Evolutionary conservation across 345 rosid genomes (phyloP).

Genomic region (Lumnitzera racemosa): DNA sequence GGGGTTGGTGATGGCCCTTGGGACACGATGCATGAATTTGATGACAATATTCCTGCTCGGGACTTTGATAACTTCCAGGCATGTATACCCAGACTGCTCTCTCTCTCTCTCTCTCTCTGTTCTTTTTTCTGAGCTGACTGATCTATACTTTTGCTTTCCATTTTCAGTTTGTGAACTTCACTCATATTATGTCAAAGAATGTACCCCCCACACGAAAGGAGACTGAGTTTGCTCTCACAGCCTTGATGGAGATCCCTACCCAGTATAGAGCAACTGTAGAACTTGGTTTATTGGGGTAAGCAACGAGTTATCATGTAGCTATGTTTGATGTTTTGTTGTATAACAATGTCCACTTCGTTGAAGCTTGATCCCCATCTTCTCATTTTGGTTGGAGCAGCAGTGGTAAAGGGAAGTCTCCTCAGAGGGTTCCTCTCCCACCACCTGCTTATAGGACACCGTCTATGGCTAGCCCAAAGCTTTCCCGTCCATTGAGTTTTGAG

Average conservation of each 20-base stretch:
- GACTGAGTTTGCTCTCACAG: slow-evolving; percentile 80
- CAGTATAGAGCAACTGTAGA: slow-evolving; percentile 93
- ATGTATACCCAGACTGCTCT: slow-evolving; percentile 1
- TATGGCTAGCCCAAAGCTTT: slow-evolving; percentile 25
- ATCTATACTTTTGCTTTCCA: slow-evolving; percentile 1
- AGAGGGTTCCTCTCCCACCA: slow-evolving; percentile 73
- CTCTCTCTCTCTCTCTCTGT: not conserved
- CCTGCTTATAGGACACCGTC: slow-evolving; percentile 47
- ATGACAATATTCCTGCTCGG: slow-evolving; percentile 91
- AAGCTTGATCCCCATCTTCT: slow-evolving; percentile 1
- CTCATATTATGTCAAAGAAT: slow-evolving; percentile 83
- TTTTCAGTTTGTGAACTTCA: slow-evolving; percentile 85
- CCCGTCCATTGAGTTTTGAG: slow-evolving; percentile 33
- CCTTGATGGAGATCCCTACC: slow-evolving; percentile 93
- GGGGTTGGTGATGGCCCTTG: slow-evolving; percentile 99
- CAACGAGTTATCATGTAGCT: not conserved
- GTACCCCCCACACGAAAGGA: slow-evolving; percentile 53
- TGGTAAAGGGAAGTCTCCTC: slow-evolving; percentile 36
- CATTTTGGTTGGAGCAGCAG: slow-evolving; percentile 23
- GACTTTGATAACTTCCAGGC: slow-evolving; percentile 97
- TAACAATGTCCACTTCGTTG: slow-evolving; percentile 3
- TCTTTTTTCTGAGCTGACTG: not conserved
- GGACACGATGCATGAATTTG: slow-evolving; percentile 97
- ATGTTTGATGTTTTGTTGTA: not conserved
- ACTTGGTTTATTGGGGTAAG: slow-evolving; percentile 75